These are phyloP conservation scores for Fusarium sp. DNA, from an alignment of 2,329 filamentous ascomycete genomes.

Conservation along the genomic window DNA sequence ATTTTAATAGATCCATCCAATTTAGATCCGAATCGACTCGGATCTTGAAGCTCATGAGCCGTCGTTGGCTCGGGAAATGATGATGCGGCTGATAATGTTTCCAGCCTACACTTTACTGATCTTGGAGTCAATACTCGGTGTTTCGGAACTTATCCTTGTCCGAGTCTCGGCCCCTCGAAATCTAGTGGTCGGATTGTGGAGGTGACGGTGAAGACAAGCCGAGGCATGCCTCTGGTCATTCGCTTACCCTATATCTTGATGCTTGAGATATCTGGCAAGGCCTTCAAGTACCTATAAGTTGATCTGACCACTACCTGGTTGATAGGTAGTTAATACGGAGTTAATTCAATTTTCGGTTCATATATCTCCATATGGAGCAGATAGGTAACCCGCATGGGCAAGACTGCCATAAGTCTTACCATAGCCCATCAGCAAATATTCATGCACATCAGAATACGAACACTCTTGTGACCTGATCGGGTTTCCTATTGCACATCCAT, in stretches of 20 bases:
- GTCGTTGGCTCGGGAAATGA: slow-evolving; percentile 2
- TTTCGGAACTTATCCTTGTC: slow-evolving; percentile 8
- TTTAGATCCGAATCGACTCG: slow-evolving; percentile 28
- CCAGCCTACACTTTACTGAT: background rate
- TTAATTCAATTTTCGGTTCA: too few species aligned
- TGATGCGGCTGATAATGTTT: background rate
- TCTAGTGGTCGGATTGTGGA: slow-evolving; percentile 6
- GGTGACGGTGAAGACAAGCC: background rate
- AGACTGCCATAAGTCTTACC: too few species aligned
- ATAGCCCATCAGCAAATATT: background rate
- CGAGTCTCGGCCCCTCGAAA: slow-evolving; percentile 4
- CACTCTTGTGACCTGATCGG: too few species aligned
- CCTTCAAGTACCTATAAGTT: background rate
- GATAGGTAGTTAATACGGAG: too few species aligned
- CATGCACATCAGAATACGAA: background rate
- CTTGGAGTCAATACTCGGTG: background rate
- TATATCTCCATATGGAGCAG: too few species aligned
- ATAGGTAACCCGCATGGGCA: too few species aligned
- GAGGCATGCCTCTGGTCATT: background rate
- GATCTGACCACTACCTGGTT: too few species aligned
- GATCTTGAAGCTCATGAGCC: slow-evolving; percentile 4
- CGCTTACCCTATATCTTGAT: slow-evolving; percentile 24
- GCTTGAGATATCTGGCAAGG: background rate
- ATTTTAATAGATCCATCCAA: background rate
- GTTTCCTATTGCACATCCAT: background rate